A percentile compares a stretch with the other conserved stretches of the same genome.
Evolutionary conservation across 2,329 filamentous ascomycete species (phyloP).

Genomic region (Kalaharituber pfeilii): DNA sequence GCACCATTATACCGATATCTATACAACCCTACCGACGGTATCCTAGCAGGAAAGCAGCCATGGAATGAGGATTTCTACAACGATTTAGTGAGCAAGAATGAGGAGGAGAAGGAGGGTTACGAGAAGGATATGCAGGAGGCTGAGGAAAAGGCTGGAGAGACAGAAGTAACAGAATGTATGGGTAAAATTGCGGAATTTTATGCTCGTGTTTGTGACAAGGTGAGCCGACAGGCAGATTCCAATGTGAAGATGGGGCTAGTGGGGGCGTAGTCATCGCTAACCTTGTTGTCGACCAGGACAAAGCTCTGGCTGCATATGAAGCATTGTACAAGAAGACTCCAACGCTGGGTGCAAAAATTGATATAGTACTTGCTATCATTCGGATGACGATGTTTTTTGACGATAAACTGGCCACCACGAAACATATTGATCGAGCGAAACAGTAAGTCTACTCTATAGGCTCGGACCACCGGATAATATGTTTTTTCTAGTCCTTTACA

Average conservation of each 20-base stretch:
- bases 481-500: too few relatives aligned
- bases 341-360: slow-evolving; percentile 90
- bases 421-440: slow-evolving; percentile 78
- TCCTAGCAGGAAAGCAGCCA: slow-evolving; percentile 43
- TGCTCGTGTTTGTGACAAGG: slow-evolving; percentile 91
- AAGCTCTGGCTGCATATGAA: slow-evolving; percentile 83
- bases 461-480: background rate
- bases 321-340: slow-evolving; percentile 93
- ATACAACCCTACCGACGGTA: slow-evolving; percentile 54
- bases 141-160: slow-evolving; percentile 87
- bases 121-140: slow-evolving; percentile 88
- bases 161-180: slow-evolving; percentile 77
- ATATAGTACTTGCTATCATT: slow-evolving; percentile 89
- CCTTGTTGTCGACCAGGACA: slow-evolving; percentile 47
- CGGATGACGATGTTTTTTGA: slow-evolving; percentile 91
- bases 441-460: slow-evolving; percentile 13
- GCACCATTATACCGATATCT: slow-evolving; percentile 72
- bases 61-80: slow-evolving; percentile 88
- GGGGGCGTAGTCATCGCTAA: background rate
- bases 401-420: slow-evolving; percentile 81
- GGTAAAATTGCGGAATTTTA: slow-evolving; percentile 94
- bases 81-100: slow-evolving; percentile 57
- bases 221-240: slow-evolving; percentile 25
- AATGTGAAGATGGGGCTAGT: background rate
- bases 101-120: slow-evolving; percentile 55